Base-by-base conservation (phyloP, 495 filamentous ascomycete species). In the Penicillium subrubescens region DNA sequence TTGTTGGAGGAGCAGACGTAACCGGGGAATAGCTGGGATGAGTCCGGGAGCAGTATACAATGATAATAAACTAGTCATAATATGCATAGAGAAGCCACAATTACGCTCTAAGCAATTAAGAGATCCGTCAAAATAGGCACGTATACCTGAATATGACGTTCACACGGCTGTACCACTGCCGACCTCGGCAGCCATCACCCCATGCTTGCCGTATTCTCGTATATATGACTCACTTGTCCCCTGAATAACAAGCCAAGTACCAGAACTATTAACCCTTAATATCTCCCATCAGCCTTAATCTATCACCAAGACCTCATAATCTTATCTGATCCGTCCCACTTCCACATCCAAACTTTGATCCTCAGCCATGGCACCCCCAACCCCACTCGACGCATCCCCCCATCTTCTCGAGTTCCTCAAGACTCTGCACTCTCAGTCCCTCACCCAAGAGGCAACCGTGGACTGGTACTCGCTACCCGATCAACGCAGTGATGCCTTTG, bases 1-100 rank as follows among this genome's bases (percentile, higher is more conserved):
- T 73, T 89, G 59, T 67, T 90, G 62, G 88, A 89, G 50, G 63
- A 56, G 21, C 56, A 62, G 46, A 51, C 44, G 7, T 50, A 44
- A 44, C 11, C 39, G 15, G 44, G n/a, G 23, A 27, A 41, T 53
- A 53, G 43, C n/a, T 39, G 35, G 17, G 31, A 34, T 50, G 23
- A 44, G n/a, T 44, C 17, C 5, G 17, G 41, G 17, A 52, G n/a
- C 11, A 54, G n/a, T 23, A 54, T 54, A 35, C 25, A 7, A 19
- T 52, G 19, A 31, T 27, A 29, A 27, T 29, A 44, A 44, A 8
- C 5, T 25, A 48, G 44, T 48, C 44, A 48, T 48, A 48, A 48
- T 23, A 48, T 23, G 19, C 21, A 48, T n/a, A 31, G 15, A 23
- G 14, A 12, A 34, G 33, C 4, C 7, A 48, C 43, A 23, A 2